These are phyloP conservation scores for Pisolithus albus DNA, from an alignment of 768 basidiomycete genomes.

Conservation along the genomic window DNA sequence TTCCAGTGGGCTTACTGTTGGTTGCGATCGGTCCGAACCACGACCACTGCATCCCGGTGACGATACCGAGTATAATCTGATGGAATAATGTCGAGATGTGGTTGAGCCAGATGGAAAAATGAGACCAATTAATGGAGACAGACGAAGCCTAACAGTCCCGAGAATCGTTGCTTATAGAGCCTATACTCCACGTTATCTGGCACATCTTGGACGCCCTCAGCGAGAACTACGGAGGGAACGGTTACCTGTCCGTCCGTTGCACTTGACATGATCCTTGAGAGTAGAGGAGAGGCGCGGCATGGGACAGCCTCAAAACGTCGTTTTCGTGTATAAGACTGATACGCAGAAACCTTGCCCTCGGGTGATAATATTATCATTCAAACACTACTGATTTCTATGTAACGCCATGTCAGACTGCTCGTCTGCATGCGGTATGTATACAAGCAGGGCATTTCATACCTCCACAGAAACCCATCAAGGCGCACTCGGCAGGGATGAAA, in stretches of 20 bases:
- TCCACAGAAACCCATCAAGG: too few relatives aligned
- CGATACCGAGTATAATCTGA: slow-evolving; percentile 56
- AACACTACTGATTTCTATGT: too few relatives aligned
- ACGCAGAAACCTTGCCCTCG: too few relatives aligned
- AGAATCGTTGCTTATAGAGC: slow-evolving; percentile 64
- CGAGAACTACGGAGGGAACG: not conserved
- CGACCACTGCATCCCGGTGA: slow-evolving; percentile 61
- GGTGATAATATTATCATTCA: too few relatives aligned
- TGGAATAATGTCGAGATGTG: not conserved
- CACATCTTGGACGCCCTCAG: not conserved
- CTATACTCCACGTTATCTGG: slow-evolving; percentile 34
- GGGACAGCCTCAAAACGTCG: too few relatives aligned
- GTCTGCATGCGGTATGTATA: too few relatives aligned
- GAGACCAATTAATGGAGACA: not conserved
- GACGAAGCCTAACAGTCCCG: slow-evolving; percentile 58
- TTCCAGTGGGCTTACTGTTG: slow-evolving; percentile 37
- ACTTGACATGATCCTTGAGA: not conserved
- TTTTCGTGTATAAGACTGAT: too few relatives aligned
- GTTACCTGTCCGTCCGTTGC: not conserved
- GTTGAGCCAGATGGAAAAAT: not conserved
- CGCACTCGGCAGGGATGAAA: too few relatives aligned
- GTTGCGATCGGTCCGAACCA: slow-evolving; percentile 86
- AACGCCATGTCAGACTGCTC: too few relatives aligned
- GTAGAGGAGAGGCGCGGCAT: too few relatives aligned
- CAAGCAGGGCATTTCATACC: too few relatives aligned